Evolutionary conservation across 1,139 yeast species (phyloP).

Genomic region (Yamadazyma jaroonii): DNA sequence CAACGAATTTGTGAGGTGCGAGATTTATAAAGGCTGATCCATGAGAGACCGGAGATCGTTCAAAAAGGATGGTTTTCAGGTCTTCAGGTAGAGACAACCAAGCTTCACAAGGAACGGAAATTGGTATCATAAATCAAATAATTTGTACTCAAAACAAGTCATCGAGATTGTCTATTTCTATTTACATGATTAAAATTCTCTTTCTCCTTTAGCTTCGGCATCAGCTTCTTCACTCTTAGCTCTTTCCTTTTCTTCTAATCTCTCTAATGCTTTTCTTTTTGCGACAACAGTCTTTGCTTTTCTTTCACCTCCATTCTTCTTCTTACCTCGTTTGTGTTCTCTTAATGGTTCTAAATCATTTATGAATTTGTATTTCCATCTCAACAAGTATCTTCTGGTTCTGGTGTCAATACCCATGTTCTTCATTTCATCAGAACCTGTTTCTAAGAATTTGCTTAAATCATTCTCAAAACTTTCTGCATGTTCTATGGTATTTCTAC

Average conservation of each 20-base stretch:
- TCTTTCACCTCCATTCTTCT: slow-evolving; percentile 90
- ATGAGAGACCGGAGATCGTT: no score
- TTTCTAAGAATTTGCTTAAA: slow-evolving; percentile 65
- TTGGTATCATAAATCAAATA: no score
- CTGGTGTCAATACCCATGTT: slow-evolving; percentile 76
- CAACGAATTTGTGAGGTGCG: no score
- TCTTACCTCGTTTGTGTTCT: slow-evolving; percentile 64
- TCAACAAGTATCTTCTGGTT: slow-evolving; percentile 62
- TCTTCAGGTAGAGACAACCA: no score
- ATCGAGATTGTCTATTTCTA: not conserved
- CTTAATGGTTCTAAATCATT: slow-evolving; percentile 57
- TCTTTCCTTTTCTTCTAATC: slow-evolving; percentile 39
- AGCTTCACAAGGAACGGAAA: no score
- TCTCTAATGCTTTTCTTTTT: slow-evolving; percentile 61
- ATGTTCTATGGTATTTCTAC: slow-evolving; percentile 69
- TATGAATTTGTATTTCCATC: slow-evolving; percentile 47
- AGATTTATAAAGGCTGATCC: not conserved
- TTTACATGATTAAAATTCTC: slow-evolving; percentile 19
- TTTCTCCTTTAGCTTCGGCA: slow-evolving; percentile 30
- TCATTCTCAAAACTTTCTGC: slow-evolving; percentile 67
- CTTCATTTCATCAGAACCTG: slow-evolving; percentile 59
- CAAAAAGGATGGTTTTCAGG: no score
- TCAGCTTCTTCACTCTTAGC: slow-evolving; percentile 25
- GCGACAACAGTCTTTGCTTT: slow-evolving; percentile 70
- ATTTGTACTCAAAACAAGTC: no score